Conservation (phyloP, 1,284 basidiomycete genomes). For the Naganishia albida region DNA sequence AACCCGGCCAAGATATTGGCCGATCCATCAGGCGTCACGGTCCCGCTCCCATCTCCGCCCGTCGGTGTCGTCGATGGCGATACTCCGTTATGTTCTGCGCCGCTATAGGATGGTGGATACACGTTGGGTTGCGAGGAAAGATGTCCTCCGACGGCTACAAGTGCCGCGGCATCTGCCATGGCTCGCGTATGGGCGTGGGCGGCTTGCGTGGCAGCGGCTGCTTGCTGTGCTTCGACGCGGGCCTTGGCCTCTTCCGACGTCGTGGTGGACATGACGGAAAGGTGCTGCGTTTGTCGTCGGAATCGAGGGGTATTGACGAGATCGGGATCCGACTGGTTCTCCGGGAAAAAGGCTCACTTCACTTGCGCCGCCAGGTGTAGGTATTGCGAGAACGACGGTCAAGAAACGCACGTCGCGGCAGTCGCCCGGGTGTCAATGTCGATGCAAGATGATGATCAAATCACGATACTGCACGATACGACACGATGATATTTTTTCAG, state of each 20-base stretch:
- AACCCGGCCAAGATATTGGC: conserved; percentile 19
- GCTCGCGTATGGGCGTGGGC: conserved; percentile 29
- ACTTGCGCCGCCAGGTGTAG: too few relatives aligned
- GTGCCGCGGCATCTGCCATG: conserved; percentile 30
- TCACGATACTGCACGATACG: too few relatives aligned
- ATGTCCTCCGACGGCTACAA: conserved; percentile 31
- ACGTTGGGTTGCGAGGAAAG: background rate
- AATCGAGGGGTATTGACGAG: background rate
- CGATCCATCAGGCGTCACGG: background rate
- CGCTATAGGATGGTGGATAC: background rate
- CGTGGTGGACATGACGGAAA: conserved; percentile 3
- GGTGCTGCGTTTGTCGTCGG: background rate
- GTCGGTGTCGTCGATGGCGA: conserved; percentile 16
- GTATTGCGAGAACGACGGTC: too few relatives aligned
- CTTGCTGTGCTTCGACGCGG: conserved; percentile 20
- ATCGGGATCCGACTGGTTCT: background rate
- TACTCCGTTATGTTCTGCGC: background rate
- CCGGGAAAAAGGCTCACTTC: background rate
- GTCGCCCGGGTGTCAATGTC: background rate
- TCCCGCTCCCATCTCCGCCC: background rate
- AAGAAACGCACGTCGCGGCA: background rate
- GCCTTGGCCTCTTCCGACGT: conserved; percentile 21
- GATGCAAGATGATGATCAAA: background rate
- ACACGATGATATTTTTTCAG: too few relatives aligned
- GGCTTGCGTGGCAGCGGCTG: conserved; percentile 4